phyloP scores from a whole-genome alignment of 225 moss, liverwort and hornwort species.

The Rhytidiadelphus loreus region DNA sequence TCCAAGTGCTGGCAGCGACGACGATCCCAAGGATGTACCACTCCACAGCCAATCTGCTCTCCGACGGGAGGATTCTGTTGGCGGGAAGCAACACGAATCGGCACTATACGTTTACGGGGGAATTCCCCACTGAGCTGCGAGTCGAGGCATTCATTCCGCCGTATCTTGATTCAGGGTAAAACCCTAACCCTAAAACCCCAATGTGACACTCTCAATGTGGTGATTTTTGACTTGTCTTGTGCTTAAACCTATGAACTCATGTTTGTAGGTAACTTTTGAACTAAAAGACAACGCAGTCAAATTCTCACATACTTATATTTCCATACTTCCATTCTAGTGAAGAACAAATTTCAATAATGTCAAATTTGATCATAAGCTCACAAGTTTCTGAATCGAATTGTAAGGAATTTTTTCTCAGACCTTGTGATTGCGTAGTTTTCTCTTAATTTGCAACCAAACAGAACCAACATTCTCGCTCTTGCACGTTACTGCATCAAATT shows the following conservation, averaged over 20 bases:
- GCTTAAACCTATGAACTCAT: neutral
- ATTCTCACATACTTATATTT: neutral
- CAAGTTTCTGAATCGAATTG: neutral
- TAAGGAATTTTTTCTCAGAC: neutral
- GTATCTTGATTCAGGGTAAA: slow-evolving; percentile 18
- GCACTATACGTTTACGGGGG: neutral
- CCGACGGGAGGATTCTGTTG: slow-evolving; percentile 26
- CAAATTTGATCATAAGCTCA: neutral
- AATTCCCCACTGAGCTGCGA: slow-evolving; percentile 35
- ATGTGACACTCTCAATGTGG: neutral
- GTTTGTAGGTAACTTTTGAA: no score
- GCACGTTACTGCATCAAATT: no score
- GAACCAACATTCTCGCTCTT: neutral
- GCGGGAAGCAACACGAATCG: slow-evolving; percentile 36
- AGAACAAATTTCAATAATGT: neutral
- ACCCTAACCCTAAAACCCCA: neutral
- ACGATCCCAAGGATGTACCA: slow-evolving; percentile 42
- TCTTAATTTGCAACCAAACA: neutral
- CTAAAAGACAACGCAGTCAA: neutral
- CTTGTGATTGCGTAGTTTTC: neutral
- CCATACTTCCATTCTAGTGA: neutral
- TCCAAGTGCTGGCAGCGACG: slow-evolving; percentile 7
- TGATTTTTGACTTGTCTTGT: neutral
- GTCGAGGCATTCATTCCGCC: slow-evolving; percentile 36
- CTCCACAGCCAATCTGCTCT: slow-evolving; percentile 46